Evolutionary conservation across 2,329 filamentous ascomycete genomes (phyloP), one percentile per base, ranked within the genome.

Genomic region (Drechmeria coniospora): DNA sequence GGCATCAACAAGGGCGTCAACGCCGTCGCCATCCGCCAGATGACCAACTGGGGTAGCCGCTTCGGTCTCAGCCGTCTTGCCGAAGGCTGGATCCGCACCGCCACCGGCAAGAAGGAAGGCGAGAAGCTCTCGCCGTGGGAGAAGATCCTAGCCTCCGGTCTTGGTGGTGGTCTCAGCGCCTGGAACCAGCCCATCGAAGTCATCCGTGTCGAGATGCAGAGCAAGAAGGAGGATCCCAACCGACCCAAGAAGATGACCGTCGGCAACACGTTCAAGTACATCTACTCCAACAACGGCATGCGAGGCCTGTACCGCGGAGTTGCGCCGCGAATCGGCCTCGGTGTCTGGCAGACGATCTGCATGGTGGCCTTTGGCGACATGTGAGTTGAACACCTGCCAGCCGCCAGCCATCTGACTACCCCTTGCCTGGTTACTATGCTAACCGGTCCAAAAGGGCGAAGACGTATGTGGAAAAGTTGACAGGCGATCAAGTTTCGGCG

Each of bases 131-230:
- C 61, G 41, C 73, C 79, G 17, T 51, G 63, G 35, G 90, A 98
- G 68, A 95, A 95, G 73, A 78, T 98, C 49, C 53, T 82, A 32
- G 86, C 90, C 26, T 82, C 77, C 37, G 73, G 74, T 39, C 53
- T 98, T 8, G 90, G 90, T 62, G 90, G 90, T 71, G 90, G 90
- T 52, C 67, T 98, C 46, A 84, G 76, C 37, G 90, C 90, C 39
- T 98, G 90, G 90, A 98, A 98, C 63, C 90, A 98, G 69, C 90
- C 90, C 37, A 98, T 98, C 53, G 90, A 98, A 72, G 90, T 98
- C 53, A 94, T 98, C 54, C 83, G 90, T 39, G 87, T 98, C 36
- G 90, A 98, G 72, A 94, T 98, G 83, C 90, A 98, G 74, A 92
- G 82, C 65, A 95, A 94, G 76, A 94, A 79, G 46, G 82, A 80